Evolutionary conservation across 2,329 filamentous ascomycete genomes (phyloP), one percentile per base, ranked within the genome.

Genomic region (Cyphellophora attinorum): DNA sequence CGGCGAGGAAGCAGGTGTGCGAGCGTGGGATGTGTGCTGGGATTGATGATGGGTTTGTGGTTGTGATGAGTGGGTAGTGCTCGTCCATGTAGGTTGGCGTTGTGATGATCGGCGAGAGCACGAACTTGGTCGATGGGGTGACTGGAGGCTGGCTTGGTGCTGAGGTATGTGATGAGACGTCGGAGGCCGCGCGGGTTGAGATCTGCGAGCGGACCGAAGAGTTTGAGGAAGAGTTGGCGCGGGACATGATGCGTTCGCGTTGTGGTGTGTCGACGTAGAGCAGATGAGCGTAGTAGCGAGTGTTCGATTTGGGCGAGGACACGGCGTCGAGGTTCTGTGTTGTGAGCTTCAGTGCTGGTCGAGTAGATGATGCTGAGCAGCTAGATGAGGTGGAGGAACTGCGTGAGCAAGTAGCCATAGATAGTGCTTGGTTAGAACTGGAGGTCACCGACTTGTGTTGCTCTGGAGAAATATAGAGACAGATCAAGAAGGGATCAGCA

Each of bases 171-270:
- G 10, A 16, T 4, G 29, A 31, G 29, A 30, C 31, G 17, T 19
- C 35, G 14, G 42, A 41, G 6, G 30, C 33, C 21, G 8, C 19
- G 12, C 29, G 81, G 86, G 40, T 79, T 96, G 30, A 94, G 72
- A 72, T 17, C 77, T 8, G 88, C 86, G 0, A 91, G 81, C 47
- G 88, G 96, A 3, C 76, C 88, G 30, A 89, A 83, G 54, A 85
- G 91, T 28, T 73, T 69, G 2, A 91, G 95, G 54, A 85, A 84
- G 48, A 67, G 61, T 11, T 83, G 94, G 29, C 25, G 15, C 31
- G 23, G 30, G 38, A 31, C 33, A 44, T 39, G 14, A 27, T 33
- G 19, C 34, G 28, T 15, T 40, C 31, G 33, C 43, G 40, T 21
- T 43, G 34, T 17, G 40, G 16, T 14, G 36, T 39, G n/a, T 38